phyloP scores from a whole-genome alignment of 2,329 filamentous ascomycete species.

The Alternaria ventricosa region DNA sequence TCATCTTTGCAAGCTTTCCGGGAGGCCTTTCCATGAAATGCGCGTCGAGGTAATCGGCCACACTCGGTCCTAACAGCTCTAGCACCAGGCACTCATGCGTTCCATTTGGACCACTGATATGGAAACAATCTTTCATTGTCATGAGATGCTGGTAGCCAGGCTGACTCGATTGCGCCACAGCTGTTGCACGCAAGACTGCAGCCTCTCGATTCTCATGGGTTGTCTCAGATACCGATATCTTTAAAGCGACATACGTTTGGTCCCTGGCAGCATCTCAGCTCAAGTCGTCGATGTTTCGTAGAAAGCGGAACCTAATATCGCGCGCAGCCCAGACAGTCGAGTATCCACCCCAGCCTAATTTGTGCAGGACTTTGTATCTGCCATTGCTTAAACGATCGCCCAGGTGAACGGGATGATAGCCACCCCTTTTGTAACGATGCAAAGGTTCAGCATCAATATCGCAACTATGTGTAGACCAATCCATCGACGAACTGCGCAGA shows the following conservation, averaged over 20 bases:
- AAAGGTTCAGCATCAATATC: conserved; percentile 28
- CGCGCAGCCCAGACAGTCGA: conserved; percentile 32
- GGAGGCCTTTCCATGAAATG: conserved; percentile 49
- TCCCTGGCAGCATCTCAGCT: conserved; percentile 10
- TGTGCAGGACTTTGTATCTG: conserved; percentile 32
- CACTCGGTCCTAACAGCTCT: conserved; percentile 51
- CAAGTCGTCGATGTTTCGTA: not conserved
- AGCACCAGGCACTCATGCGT: conserved; percentile 54
- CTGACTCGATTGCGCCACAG: conserved; percentile 9
- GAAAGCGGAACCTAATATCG: conserved; percentile 5
- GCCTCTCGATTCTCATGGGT: conserved; percentile 17
- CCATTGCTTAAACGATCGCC: conserved; percentile 25
- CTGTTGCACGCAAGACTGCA: conserved; percentile 18
- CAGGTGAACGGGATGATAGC: conserved; percentile 27
- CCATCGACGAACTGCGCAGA: not conserved
- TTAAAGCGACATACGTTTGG: conserved; percentile 32
- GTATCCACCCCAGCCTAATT: conserved; percentile 31
- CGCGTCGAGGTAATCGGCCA: conserved; percentile 45
- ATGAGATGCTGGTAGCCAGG: conserved; percentile 40
- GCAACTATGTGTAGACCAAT: conserved; percentile 3
- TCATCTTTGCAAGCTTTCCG: conserved; percentile 45
- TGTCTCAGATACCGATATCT: conserved; percentile 22
- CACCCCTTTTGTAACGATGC: conserved; percentile 23
- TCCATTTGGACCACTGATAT: conserved; percentile 54
- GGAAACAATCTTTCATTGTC: conserved; percentile 48